phyloP scores from a whole-genome alignment of 768 basidiomycete species.

The Scleroderma citrinum region DNA sequence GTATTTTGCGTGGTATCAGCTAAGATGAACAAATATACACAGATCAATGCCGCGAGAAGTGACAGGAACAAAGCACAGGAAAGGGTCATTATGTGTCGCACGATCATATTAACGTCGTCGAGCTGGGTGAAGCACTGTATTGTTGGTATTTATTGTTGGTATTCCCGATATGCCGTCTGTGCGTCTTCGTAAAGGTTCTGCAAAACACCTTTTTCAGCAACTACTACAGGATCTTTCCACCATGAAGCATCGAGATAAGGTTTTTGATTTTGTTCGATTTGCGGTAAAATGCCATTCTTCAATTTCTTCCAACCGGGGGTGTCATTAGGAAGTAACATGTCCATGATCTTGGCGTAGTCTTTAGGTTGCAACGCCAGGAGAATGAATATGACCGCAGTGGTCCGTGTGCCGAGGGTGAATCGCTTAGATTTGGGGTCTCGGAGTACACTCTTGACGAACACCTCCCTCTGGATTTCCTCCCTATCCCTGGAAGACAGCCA shows the following conservation, averaged over 20 bases:
- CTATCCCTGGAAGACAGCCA: conserved; percentile 27
- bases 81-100: too few relatives aligned
- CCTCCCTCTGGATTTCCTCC: conserved; percentile 14
- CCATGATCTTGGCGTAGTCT: neutral
- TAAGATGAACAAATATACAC: too few relatives aligned
- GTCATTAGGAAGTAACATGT: conserved; percentile 5
- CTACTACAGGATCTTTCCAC: neutral
- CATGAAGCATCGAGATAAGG: neutral
- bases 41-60: too few relatives aligned
- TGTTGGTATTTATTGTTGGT: neutral
- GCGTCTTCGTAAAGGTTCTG: neutral
- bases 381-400: conserved; percentile 3
- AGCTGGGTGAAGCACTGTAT: too few relatives aligned
- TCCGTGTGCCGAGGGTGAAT: conserved; percentile 4
- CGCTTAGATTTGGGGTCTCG: neutral
- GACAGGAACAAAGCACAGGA: too few relatives aligned
- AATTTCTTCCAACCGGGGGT: conserved; percentile 4
- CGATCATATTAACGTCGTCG: too few relatives aligned
- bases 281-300: neutral
- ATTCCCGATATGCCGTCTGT: neutral
- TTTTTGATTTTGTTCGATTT: neutral
- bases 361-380: conserved; percentile 1
- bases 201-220: neutral
- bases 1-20: too few relatives aligned
- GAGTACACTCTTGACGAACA: conserved; percentile 20